phyloP scores from a whole-genome alignment of 768 basidiomycete species.

The Tylopilus cervinicoccineus region DNA sequence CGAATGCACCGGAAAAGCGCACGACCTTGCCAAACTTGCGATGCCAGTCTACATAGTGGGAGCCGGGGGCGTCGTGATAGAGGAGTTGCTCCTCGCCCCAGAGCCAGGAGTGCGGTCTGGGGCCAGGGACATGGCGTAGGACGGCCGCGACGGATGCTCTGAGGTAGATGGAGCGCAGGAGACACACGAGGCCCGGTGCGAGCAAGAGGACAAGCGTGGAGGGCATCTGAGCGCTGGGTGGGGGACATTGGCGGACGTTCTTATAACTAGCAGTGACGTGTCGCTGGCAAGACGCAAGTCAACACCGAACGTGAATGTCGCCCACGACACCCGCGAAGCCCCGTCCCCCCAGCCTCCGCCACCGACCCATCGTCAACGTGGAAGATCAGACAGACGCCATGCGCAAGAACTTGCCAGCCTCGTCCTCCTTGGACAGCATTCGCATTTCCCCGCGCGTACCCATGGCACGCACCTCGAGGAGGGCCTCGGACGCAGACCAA shows the following conservation, averaged over 20 bases:
- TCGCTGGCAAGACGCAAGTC: slow-evolving; percentile 5
- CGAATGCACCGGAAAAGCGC: slow-evolving; percentile 53
- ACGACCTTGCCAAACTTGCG: slow-evolving; percentile 50
- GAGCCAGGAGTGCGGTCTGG: slow-evolving; percentile 42
- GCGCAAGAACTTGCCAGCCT: slow-evolving; percentile 48
- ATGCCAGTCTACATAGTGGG: slow-evolving; percentile 51
- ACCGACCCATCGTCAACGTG: slow-evolving; percentile 36
- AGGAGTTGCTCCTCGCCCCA: slow-evolving; percentile 64
- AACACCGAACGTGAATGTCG: slow-evolving; percentile 3
- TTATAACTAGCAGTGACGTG: too few species aligned
- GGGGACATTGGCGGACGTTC: not conserved
- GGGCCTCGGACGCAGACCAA: slow-evolving; percentile 21
- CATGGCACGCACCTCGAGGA: slow-evolving; percentile 35
- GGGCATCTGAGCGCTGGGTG: slow-evolving; percentile 6
- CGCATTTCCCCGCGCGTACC: slow-evolving; percentile 53
- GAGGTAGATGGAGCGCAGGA: slow-evolving; percentile 34
- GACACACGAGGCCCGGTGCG: slow-evolving; percentile 23
- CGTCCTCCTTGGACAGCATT: slow-evolving; percentile 57
- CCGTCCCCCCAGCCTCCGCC: slow-evolving; percentile 25
- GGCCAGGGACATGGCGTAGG: slow-evolving; percentile 51
- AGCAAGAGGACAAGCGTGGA: slow-evolving; percentile 7
- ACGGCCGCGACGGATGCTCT: slow-evolving; percentile 30
- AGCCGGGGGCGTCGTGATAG: slow-evolving; percentile 48
- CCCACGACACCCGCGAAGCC: slow-evolving; percentile 20
- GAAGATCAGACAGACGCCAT: slow-evolving; percentile 26